Conservation (phyloP, 129 eudicot genomes). For the Lactuca sativa region DNA sequence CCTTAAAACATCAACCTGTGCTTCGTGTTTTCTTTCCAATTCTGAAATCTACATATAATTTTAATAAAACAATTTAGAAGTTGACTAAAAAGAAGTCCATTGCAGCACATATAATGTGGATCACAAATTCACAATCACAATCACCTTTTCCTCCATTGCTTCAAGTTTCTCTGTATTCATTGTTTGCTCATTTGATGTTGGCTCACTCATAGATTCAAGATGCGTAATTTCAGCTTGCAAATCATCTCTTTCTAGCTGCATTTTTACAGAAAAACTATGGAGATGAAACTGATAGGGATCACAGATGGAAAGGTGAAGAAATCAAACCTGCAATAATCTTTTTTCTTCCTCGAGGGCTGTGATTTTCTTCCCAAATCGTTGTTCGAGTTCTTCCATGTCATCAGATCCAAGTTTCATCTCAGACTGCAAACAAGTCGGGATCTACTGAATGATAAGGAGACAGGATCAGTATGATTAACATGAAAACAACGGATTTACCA, state of each 20-base stretch:
- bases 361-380: constrained; percentile 72
- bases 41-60: constrained; percentile 67
- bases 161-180: constrained; percentile 74
- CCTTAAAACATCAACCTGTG: constrained; percentile 80
- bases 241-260: constrained; percentile 80
- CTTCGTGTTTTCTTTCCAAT: constrained; percentile 89
- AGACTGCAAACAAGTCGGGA: constrained; percentile 46
- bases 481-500: background rate
- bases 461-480: background rate
- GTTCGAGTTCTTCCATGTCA: constrained; percentile 76
- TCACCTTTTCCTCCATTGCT: constrained; percentile 85
- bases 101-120: constrained; percentile 24
- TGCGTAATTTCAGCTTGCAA: constrained; percentile 72
- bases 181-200: constrained; percentile 60
- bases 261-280: background rate
- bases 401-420: constrained; percentile 79
- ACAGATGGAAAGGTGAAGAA: background rate
- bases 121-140: constrained; percentile 1
- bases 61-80: constrained; percentile 9
- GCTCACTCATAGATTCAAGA: constrained; percentile 61
- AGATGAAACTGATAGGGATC: background rate
- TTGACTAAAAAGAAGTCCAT: constrained; percentile 6
- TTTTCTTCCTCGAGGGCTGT: constrained; percentile 88
- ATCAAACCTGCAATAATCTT: constrained; percentile 77
- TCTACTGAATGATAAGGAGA: constrained; percentile 10